Evolutionary conservation across 148 eudicot genomes (phyloP).

Genomic region (Camellia sinensis): DNA sequence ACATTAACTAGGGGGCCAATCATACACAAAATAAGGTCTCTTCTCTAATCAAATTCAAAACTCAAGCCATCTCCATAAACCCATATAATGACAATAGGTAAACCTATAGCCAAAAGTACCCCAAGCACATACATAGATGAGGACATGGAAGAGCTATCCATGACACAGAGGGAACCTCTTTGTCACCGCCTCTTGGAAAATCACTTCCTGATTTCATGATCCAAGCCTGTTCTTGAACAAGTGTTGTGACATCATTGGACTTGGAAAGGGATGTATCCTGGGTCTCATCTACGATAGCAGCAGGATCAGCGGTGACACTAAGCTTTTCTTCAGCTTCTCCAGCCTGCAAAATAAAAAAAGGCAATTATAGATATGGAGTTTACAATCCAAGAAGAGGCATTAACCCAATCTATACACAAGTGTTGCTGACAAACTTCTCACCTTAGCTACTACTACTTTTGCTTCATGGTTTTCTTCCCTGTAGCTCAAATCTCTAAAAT

Average conservation of each 20-base stretch:
- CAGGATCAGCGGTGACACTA: not conserved
- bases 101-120: slow-evolving; percentile 27
- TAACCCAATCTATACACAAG: not conserved
- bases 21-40: too few relatives aligned
- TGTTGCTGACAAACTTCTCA: slow-evolving; percentile 16
- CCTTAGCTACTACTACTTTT: slow-evolving; percentile 17
- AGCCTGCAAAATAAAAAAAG: slow-evolving; percentile 25
- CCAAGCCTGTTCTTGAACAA: not conserved
- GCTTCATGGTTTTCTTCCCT: slow-evolving; percentile 18
- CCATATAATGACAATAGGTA: slow-evolving; percentile 36
- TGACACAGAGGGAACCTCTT: slow-evolving; percentile 6
- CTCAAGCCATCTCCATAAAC: slow-evolving; percentile 32
- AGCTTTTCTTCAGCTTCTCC: slow-evolving; percentile 12
- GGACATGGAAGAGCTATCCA: not conserved
- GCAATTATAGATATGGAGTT: slow-evolving; percentile 2
- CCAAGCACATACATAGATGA: slow-evolving; percentile 31
- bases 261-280: slow-evolving; percentile 4
- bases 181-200: not conserved
- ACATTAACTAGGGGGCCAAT: not conserved
- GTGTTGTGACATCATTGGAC: not conserved
- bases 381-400: not conserved
- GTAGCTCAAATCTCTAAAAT: slow-evolving; percentile 14
- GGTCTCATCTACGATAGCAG: slow-evolving; percentile 2
- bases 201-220: not conserved
- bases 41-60: slow-evolving; percentile 14